phyloP scores from a whole-genome alignment of 805 yeast species.

The Hanseniaspora taiwanica region DNA sequence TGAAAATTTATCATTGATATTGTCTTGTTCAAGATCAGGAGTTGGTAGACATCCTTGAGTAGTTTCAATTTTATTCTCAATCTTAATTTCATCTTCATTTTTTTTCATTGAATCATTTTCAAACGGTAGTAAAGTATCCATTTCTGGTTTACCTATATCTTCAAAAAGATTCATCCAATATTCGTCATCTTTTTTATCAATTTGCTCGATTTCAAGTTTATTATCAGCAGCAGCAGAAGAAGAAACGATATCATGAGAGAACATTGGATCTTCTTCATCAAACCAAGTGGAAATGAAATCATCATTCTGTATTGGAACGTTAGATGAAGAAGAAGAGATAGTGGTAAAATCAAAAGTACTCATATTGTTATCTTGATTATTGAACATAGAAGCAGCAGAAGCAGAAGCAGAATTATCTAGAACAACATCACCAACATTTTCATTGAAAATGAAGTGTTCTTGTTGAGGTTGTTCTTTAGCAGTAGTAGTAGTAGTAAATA shows the following conservation, averaged over 20 bases:
- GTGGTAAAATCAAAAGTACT: too few relatives aligned
- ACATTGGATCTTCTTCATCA: slow-evolving; percentile 36
- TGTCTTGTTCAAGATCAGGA: too few relatives aligned
- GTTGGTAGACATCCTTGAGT: slow-evolving; percentile 4
- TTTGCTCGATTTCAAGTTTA: too few relatives aligned
- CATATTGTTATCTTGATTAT: too few relatives aligned
- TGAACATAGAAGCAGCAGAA: background rate
- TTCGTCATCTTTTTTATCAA: slow-evolving; percentile 5
- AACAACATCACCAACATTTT: too few relatives aligned
- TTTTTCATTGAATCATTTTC: slow-evolving; percentile 13
- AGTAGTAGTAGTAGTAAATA: background rate
- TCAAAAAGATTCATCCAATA: slow-evolving; percentile 52
- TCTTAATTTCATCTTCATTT: slow-evolving; percentile 4
- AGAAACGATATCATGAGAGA: slow-evolving; percentile 23
- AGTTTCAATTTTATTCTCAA: background rate
- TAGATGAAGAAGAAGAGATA: too few relatives aligned
- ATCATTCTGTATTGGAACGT: too few relatives aligned
- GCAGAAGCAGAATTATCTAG: background rate
- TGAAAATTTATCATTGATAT: too few relatives aligned
- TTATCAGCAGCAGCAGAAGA: slow-evolving; percentile 1
- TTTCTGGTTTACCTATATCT: slow-evolving; percentile 22
- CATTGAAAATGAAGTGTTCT: too few relatives aligned
- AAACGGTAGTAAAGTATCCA: background rate
- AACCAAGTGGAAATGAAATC: background rate
- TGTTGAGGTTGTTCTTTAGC: background rate